Evolutionary conservation across 108 stramenopile species (phyloP), one percentile per base, ranked within the genome.

Genomic region (Cylindrotheca fusiformis): DNA sequence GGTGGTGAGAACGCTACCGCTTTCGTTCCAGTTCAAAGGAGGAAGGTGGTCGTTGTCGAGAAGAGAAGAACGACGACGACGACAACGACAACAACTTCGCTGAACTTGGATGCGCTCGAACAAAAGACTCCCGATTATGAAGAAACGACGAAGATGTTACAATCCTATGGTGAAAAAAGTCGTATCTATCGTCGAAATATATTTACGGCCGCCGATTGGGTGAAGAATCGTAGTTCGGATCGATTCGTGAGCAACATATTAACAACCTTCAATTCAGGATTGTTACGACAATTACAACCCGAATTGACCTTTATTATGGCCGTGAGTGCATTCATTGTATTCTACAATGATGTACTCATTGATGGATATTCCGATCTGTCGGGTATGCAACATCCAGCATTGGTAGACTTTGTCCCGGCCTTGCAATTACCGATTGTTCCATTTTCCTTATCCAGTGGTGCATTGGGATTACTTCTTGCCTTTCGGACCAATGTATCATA

Each of bases 401-500:
- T 82, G 8, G 41, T 88, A 19, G 55, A 70, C 2, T 78, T 67
- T 33, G 32, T 71, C 12, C 79, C 79, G 33, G 49, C 50, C 26
- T 54, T 88, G 24, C 46, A 55, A n/a, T 67, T 89, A 20, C 88
- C 88, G 20, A 69, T 86, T 71, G 75, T 74, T 10, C 78, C 82
- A 17, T 89, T 86, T 46, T 82, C 82, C 20, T 48, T 86, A 47
- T 53, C 83, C 20, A 72, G 71, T 36, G 71, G 82, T 32, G 82
- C 78, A 12, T 61, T 89, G 58, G 88, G 88, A 33, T 69, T 89
- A 17, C 72, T 89, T 32, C 70, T 87, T 19, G 87, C 83, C 36
- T 88, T 88, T 67, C 84, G 87, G 3, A 88, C 87, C 52, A 88
- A 88, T 60, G 79, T 80, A 2, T 73, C 80, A 14, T 88, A 88